Evolutionary conservation across 495 filamentous ascomycete genomes (phyloP).

Genomic region (Neurospora sp.): DNA sequence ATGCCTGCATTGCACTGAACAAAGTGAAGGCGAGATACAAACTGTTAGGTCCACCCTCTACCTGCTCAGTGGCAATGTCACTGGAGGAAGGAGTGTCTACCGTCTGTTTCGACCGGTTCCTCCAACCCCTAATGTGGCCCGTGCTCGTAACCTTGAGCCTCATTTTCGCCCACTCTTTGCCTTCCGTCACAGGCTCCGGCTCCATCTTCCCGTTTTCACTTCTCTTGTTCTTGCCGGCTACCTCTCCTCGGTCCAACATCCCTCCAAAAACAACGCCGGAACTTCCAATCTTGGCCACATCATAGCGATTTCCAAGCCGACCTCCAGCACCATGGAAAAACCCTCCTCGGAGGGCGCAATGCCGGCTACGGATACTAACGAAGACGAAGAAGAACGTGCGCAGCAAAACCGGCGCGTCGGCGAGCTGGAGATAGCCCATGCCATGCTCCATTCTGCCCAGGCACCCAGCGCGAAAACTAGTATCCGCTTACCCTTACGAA

Average conservation of each 20-base stretch:
- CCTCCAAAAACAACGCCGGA: background rate
- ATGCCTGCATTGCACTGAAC: too few relatives aligned
- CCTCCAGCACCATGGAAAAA: background rate
- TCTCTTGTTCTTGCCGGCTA: background rate
- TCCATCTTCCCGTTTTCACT: background rate
- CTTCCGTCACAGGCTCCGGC: background rate
- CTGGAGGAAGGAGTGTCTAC: background rate
- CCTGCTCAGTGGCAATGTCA: too few relatives aligned
- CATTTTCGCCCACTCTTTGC: background rate
- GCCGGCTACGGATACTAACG: accelerated
- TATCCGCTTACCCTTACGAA: background rate
- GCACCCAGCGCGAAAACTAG: background rate
- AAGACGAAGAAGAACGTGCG: background rate
- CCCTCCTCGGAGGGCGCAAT: background rate
- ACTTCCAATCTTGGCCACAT: background rate
- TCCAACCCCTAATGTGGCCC: background rate
- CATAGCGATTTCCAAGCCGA: background rate
- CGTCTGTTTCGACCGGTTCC: background rate
- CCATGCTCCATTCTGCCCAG: accelerated
- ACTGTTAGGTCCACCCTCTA: too few relatives aligned
- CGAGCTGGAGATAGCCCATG: background rate
- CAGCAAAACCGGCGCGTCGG: background rate
- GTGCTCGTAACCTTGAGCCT: background rate
- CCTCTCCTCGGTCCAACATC: background rate
- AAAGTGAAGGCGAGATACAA: too few relatives aligned